Evolutionary conservation across 148 eudicot genomes (phyloP), one percentile per base, ranked within the genome.

Genomic region (Gaultheria prostrata): DNA sequence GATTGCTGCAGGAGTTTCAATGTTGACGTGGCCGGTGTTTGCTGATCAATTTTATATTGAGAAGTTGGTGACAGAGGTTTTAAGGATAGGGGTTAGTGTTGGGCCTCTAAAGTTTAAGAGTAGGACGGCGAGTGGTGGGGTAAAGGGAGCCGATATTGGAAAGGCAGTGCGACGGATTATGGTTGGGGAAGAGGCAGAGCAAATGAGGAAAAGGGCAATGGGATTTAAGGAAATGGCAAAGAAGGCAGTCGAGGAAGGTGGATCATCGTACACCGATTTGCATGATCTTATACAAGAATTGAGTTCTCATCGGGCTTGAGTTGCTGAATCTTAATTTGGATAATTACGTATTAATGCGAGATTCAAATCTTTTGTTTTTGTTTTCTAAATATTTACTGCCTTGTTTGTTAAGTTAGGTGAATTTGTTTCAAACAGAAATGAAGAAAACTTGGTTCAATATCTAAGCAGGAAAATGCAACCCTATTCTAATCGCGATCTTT

Each of bases 171-270:
- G 8, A 54, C 20, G 12, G 49, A 18, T 88, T 0, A 83, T 88
- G 88, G 86, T 74, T 13, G 86, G 90, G 18, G 79, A 88, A 46
- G 92, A 89, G 78, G 92, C 88, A 11, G 80, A 84, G 86, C 83
- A 81, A 13, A 87, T 87, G 79, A 86, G 87, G 76, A 53, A 51
- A 6, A 43, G 91, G 72, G 90, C 88, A 0, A 70, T n/a, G 76
- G 74, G 21, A 20, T 71, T 84, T 9, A 83, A 80, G 43, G 86
- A 87, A 32, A 57, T 69, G 91, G 94, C 92, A 10, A 81, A 83
- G 78, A 84, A 46, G 87, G 89, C 86, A 14, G 86, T 89, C 13
- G 77, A 82, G 45, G 83, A 85, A 84, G 92, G 89, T 0, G 92
- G 92, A 24, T 91, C 93, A 11, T 89, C 93, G 3, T 73, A 80